phyloP scores from a whole-genome alignment of 2,329 filamentous ascomycete genomes.

The Chlorencoelia australis region DNA sequence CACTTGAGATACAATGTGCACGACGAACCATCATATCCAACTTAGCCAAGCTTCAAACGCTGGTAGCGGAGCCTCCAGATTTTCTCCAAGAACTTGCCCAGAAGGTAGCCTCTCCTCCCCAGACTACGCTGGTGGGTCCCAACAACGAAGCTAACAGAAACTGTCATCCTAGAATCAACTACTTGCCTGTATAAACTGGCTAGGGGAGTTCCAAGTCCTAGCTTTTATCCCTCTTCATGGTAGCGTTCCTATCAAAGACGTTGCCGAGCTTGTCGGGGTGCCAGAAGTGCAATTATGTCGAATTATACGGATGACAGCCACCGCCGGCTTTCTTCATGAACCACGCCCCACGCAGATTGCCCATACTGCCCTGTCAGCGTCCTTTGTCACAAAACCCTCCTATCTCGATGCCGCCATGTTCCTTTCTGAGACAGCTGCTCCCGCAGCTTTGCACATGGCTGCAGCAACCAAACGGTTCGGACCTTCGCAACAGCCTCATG shows the following conservation, averaged over 20 bases:
- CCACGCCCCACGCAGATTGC: slow-evolving; percentile 26
- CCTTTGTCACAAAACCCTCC: slow-evolving; percentile 28
- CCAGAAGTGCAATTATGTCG: slow-evolving; percentile 30
- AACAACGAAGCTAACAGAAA: no score
- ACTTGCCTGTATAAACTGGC: slow-evolving; percentile 33
- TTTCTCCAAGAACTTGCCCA: slow-evolving; percentile 20
- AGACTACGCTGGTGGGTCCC: no score
- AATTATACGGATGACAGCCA: slow-evolving; percentile 28
- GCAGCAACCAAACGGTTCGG: slow-evolving; percentile 15
- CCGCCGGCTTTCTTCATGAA: slow-evolving; percentile 29
- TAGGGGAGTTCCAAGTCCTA: slow-evolving; percentile 35
- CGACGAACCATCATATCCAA: background rate
- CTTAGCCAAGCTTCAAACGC: background rate
- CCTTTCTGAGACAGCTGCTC: slow-evolving; percentile 28
- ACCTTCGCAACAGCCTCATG: slow-evolving; percentile 1
- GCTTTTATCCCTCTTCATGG: slow-evolving; percentile 33
- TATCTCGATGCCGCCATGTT: slow-evolving; percentile 32
- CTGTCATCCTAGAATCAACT: slow-evolving; percentile 26
- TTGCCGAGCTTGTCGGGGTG: slow-evolving; percentile 33
- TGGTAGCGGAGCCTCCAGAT: slow-evolving; percentile 18
- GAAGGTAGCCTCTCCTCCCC: background rate
- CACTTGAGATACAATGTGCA: background rate
- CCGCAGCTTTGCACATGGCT: slow-evolving; percentile 29
- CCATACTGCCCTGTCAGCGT: slow-evolving; percentile 31
- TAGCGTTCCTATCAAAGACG: slow-evolving; percentile 29